Conservation (phyloP, 129 eudicot genomes). For the Centella asiatica region DNA sequence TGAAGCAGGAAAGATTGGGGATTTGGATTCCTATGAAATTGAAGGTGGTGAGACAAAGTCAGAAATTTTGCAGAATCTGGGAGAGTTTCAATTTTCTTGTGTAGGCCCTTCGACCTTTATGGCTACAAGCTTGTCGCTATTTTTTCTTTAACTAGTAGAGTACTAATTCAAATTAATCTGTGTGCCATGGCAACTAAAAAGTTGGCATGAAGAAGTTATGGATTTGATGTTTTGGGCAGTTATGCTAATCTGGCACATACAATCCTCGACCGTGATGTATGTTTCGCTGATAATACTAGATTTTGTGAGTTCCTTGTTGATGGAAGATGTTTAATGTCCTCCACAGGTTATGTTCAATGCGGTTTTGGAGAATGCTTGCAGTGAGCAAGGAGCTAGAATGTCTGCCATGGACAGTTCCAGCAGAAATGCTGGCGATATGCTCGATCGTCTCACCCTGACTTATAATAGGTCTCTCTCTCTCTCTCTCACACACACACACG, state of each 20-base stretch:
- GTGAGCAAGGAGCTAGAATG: slow-evolving; percentile 99
- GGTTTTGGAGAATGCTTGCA: slow-evolving; percentile 95
- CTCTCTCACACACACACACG: too few relatives aligned
- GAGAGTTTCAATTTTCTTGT: slow-evolving; percentile 86
- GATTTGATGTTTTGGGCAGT: too few relatives aligned
- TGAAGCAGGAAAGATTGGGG: slow-evolving; percentile 86
- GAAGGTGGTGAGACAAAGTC: slow-evolving; percentile 97
- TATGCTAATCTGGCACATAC: too few relatives aligned
- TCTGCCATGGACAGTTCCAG: slow-evolving; percentile 99
- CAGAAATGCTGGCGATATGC: slow-evolving; percentile 99
- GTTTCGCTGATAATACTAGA: too few relatives aligned
- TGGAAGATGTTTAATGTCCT: background rate
- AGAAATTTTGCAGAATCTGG: slow-evolving; percentile 86
- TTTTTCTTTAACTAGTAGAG: too few relatives aligned
- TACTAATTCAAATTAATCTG: background rate
- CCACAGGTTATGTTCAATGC: slow-evolving; percentile 91
- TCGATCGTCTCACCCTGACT: slow-evolving; percentile 94
- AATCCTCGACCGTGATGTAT: too few relatives aligned
- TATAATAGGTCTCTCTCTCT: slow-evolving; percentile 82
- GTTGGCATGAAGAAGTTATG: too few relatives aligned
- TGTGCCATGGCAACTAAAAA: too few relatives aligned
- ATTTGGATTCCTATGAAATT: slow-evolving; percentile 74
- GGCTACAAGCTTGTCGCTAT: background rate
- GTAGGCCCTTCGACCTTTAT: slow-evolving; percentile 31
- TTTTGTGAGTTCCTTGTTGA: too few relatives aligned